Percentiles rank a stretch among this genome's conserved stretches.
phyloP scores from a whole-genome alignment of 495 filamentous ascomycete genomes.

The Sabuloglossum arenarium region DNA sequence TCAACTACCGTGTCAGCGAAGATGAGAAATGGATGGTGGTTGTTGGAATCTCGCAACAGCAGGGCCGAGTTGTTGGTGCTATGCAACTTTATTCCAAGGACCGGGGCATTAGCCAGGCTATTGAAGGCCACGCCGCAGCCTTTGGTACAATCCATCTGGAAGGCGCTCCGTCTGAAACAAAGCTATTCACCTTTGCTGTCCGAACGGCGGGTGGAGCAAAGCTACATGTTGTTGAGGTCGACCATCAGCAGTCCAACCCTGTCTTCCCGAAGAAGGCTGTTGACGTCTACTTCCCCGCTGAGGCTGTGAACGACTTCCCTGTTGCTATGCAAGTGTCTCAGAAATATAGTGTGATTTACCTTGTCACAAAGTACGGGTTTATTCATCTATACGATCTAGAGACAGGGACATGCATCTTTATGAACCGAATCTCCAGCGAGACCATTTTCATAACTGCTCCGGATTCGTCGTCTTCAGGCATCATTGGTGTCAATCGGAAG shows the following conservation, averaged over 20 bases:
- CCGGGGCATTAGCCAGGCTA: slow-evolving; percentile 88
- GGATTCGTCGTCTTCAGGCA: slow-evolving; percentile 65
- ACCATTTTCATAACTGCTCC: slow-evolving; percentile 90
- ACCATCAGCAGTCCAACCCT: slow-evolving; percentile 74
- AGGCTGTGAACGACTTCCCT: slow-evolving; percentile 90
- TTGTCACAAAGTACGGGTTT: slow-evolving; percentile 97
- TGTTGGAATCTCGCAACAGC: slow-evolving; percentile 82
- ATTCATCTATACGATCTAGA: slow-evolving; percentile 97
- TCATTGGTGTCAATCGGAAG: slow-evolving; percentile 92
- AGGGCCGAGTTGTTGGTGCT: slow-evolving; percentile 80
- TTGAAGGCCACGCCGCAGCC: slow-evolving; percentile 91
- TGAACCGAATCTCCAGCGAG: slow-evolving; percentile 98
- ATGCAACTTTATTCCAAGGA: slow-evolving; percentile 96
- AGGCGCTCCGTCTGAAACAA: slow-evolving; percentile 72
- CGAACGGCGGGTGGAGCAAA: slow-evolving; percentile 74
- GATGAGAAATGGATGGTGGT: slow-evolving; percentile 98
- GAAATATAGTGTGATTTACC: slow-evolving; percentile 87
- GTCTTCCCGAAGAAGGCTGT: slow-evolving; percentile 85
- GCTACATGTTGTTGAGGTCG: slow-evolving; percentile 94
- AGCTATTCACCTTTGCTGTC: slow-evolving; percentile 92
- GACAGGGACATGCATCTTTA: slow-evolving; percentile 93
- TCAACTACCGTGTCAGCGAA: slow-evolving; percentile 93
- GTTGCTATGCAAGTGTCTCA: slow-evolving; percentile 95
- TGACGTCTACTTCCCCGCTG: slow-evolving; percentile 90
- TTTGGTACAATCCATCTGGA: slow-evolving; percentile 83